These are phyloP conservation scores for Rhytidiadelphus loreus DNA, from an alignment of 225 moss, liverwort and hornwort species.

Conservation along the genomic window DNA sequence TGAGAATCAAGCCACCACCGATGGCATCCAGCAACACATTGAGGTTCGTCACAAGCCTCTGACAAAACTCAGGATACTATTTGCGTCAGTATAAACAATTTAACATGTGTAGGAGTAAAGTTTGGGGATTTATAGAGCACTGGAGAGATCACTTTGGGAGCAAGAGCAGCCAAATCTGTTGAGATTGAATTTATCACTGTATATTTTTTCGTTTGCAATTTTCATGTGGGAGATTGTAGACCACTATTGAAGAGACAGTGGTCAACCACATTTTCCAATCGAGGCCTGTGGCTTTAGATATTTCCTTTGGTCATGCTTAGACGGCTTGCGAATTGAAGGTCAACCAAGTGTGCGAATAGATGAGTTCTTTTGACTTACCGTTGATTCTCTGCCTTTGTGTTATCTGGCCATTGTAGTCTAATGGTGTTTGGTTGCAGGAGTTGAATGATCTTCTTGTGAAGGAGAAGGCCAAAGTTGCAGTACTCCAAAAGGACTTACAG, in stretches of 20 bases:
- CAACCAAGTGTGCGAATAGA: neutral
- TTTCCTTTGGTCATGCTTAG: too few relatives aligned
- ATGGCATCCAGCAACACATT: conserved; percentile 19
- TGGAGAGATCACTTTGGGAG: neutral
- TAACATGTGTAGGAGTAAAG: neutral
- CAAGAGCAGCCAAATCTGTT: neutral
- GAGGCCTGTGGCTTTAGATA: neutral
- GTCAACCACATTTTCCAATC: neutral
- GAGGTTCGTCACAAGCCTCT: conserved; percentile 12
- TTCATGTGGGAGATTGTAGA: neutral
- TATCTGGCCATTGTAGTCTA: neutral
- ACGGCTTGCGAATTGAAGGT: neutral
- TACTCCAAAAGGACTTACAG: conserved; percentile 10
- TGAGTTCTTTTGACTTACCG: neutral
- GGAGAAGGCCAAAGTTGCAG: conserved; percentile 8
- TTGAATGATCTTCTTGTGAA: conserved; percentile 11
- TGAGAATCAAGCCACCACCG: conserved; percentile 16
- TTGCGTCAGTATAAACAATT: neutral
- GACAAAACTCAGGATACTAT: neutral
- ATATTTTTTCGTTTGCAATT: neutral
- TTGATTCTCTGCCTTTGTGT: neutral
- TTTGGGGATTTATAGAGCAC: neutral
- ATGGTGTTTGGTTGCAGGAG: neutral
- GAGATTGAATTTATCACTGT: neutral
- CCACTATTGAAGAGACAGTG: neutral